These are phyloP conservation scores for Mimosa bimucronata DNA, from an alignment of 306 rosid genomes.

Conservation along the genomic window DNA sequence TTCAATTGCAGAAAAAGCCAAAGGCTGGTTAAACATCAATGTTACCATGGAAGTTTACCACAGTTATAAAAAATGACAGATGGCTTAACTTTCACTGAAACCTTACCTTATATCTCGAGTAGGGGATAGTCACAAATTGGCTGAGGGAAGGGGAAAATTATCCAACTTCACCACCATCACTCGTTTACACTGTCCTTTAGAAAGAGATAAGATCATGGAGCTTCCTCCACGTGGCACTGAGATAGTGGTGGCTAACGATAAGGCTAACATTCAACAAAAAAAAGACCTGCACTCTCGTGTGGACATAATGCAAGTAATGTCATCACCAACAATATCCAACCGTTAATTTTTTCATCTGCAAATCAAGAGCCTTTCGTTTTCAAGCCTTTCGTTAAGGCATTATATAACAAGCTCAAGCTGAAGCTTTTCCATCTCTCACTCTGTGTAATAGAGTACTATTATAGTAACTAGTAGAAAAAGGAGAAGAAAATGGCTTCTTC, in stretches of 20 bases:
- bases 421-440: constrained; percentile 13
- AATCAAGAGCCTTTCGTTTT: constrained; percentile 24
- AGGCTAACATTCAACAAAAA: constrained; percentile 49
- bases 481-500: constrained; percentile 65
- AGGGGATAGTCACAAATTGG: constrained; percentile 35
- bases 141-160: constrained; percentile 21
- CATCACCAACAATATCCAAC: constrained; percentile 42
- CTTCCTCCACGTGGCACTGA: constrained; percentile 56
- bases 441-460: constrained; percentile 7
- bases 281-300: constrained; percentile 31
- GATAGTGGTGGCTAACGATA: constrained; percentile 53
- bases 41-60: neutral
- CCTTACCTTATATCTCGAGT: constrained; percentile 7
- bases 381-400: constrained; percentile 33
- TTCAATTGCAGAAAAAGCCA: neutral
- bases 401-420: constrained; percentile 41
- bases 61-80: constrained; percentile 29
- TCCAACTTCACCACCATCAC: constrained; percentile 50
- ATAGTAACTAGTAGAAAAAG: constrained; percentile 9
- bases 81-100: constrained; percentile 5
- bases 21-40: too few species aligned
- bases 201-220: constrained; percentile 50
- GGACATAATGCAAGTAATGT: constrained; percentile 41
- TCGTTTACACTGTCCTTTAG: constrained; percentile 37
- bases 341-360: constrained; percentile 8